Evolutionary conservation across 164 flowering plant genomes (phyloP).

Genomic region (Magnolia sinica): DNA sequence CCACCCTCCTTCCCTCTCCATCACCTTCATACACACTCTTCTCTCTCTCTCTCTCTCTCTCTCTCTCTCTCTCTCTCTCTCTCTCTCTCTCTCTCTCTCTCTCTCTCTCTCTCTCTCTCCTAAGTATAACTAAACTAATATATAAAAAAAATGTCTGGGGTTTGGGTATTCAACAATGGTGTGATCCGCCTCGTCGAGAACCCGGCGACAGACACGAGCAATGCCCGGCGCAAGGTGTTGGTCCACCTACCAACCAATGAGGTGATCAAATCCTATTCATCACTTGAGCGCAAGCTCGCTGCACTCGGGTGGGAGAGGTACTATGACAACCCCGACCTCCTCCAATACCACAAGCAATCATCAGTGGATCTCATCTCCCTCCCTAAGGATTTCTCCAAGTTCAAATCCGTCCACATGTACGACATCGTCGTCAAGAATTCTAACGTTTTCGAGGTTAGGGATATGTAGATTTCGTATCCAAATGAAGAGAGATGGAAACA

Average conservation of each 20-base stretch:
- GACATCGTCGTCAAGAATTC: conserved; percentile 68
- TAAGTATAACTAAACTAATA: background rate
- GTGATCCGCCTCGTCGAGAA: conserved; percentile 21
- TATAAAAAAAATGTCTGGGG: conserved; percentile 46
- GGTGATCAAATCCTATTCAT: conserved; percentile 45
- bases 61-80: background rate
- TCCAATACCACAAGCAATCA: conserved; percentile 57
- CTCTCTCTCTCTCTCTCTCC: background rate
- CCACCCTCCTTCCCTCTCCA: background rate
- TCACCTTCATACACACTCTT: background rate
- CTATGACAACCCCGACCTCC: conserved; percentile 46
- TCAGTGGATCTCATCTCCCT: conserved; percentile 68
- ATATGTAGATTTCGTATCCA: conserved; percentile 18
- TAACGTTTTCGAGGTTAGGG: conserved; percentile 55
- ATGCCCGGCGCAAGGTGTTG: conserved; percentile 34
- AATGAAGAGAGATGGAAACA: conserved; percentile 22
- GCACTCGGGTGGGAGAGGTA: conserved; percentile 72
- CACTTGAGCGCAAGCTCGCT: conserved; percentile 38
- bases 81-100: background rate
- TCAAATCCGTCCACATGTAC: conserved; percentile 58
- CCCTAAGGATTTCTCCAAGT: conserved; percentile 56
- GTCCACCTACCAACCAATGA: conserved; percentile 46
- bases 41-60: background rate
- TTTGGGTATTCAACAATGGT: conserved; percentile 51
- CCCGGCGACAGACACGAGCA: conserved; percentile 5